Evolutionary conservation across 768 basidiomycete genomes (phyloP).

Genomic region (Pleurotus djamor): DNA sequence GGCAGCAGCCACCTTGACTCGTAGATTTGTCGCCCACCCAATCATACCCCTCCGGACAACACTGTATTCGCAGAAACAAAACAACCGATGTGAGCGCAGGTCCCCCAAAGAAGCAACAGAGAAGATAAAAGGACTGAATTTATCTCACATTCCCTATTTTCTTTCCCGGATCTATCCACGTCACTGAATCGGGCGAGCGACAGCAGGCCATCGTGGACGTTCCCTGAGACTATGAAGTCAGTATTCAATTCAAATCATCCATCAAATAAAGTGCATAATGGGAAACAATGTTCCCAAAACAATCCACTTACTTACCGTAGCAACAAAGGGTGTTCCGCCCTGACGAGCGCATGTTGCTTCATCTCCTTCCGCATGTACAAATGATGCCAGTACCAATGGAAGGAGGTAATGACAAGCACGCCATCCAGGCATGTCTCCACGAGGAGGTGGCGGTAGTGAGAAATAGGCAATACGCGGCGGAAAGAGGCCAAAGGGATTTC

Average conservation of each 20-base stretch:
- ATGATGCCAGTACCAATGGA: neutral
- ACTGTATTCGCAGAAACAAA: neutral
- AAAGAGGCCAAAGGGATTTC: neutral
- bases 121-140: neutral
- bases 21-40: neutral
- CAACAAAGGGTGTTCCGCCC: neutral
- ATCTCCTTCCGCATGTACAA: neutral
- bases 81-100: too few species aligned
- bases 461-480: neutral
- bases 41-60: neutral
- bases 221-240: neutral
- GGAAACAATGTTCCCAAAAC: neutral
- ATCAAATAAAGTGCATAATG: neutral
- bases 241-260: neutral
- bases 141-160: neutral
- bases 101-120: neutral
- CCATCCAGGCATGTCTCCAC: neutral
- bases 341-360: neutral
- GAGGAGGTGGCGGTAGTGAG: neutral
- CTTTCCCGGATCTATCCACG: conserved; percentile 1
- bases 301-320: neutral
- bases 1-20: neutral
- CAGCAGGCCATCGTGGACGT: neutral
- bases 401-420: neutral
- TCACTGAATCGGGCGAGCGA: neutral